Conservation (phyloP, 192 early-diverging fungal species). For the Chytriomyces hyalinus region DNA sequence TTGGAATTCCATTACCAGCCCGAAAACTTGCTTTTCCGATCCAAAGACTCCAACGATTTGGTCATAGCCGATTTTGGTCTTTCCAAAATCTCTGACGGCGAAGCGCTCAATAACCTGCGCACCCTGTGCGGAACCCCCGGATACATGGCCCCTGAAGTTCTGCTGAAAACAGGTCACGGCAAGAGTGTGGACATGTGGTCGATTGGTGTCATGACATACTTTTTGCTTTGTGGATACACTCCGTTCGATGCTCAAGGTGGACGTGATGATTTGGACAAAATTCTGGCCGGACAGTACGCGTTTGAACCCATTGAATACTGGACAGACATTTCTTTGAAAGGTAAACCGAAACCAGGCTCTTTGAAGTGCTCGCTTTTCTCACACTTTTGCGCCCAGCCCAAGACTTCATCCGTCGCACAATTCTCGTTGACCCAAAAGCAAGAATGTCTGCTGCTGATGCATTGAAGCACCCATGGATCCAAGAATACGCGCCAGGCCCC, state of each 20-base stretch:
- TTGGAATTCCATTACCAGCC: conserved; percentile 72
- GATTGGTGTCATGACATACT: conserved; percentile 90
- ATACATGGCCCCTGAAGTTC: conserved; percentile 71
- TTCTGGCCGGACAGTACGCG: conserved; percentile 50
- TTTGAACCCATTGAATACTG: conserved; percentile 61
- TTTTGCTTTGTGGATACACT: conserved; percentile 70
- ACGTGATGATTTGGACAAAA: conserved; percentile 54
- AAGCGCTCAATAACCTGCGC: conserved; percentile 33
- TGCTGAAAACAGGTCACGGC: conserved; percentile 81
- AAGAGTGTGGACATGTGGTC: conserved; percentile 95
- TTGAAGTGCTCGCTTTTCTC: background rate
- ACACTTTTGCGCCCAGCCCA: conserved; percentile 59
- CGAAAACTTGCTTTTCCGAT: conserved; percentile 70
- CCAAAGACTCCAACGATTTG: conserved; percentile 35
- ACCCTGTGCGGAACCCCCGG: conserved; percentile 49
- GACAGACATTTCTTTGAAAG: conserved; percentile 72
- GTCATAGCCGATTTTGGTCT: conserved; percentile 79
- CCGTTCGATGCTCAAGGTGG: conserved; percentile 57
- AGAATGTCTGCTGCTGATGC: conserved; percentile 84
- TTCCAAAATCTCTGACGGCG: conserved; percentile 55
- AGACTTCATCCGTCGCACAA: conserved; percentile 73
- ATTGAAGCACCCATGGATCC: conserved; percentile 80
- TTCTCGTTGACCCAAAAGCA: conserved; percentile 69
- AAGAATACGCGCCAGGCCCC: conserved; percentile 47
- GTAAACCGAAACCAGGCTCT: background rate